phyloP scores from a whole-genome alignment of 495 filamentous ascomycete species.

The Daldinia loculata region DNA sequence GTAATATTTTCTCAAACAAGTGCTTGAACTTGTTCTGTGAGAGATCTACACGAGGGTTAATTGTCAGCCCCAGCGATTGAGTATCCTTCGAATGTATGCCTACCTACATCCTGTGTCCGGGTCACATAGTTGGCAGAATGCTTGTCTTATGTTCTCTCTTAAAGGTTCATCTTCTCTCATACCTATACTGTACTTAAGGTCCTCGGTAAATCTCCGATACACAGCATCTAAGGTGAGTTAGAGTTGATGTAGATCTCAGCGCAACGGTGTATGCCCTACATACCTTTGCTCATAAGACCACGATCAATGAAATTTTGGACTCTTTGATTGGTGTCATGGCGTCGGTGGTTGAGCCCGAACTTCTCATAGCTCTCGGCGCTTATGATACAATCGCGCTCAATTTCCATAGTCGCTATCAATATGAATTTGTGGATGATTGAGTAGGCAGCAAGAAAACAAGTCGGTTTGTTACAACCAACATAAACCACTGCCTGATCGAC shows the following conservation, averaged over 20 bases:
- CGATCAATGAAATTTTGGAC: constrained; percentile 18
- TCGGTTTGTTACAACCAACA: background rate
- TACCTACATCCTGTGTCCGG: constrained; percentile 12
- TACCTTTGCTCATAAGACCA: constrained; percentile 23
- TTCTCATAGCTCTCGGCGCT: constrained; percentile 24
- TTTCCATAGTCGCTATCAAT: background rate
- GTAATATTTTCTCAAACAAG: background rate
- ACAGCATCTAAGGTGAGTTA: constrained; percentile 12
- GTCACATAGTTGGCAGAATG: constrained; percentile 11
- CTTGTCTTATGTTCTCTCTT: background rate
- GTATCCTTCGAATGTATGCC: background rate
- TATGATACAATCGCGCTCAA: background rate
- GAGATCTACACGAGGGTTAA: background rate
- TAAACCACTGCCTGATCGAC: background rate
- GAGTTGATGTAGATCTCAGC: background rate
- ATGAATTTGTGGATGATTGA: background rate
- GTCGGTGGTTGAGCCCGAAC: background rate
- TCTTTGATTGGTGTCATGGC: background rate
- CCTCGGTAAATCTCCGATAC: constrained; percentile 16
- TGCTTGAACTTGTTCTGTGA: constrained; percentile 6
- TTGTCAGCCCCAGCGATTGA: background rate
- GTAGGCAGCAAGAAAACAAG: background rate
- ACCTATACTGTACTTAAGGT: background rate
- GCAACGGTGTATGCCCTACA: background rate
- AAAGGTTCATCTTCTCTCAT: background rate